Conservation (phyloP, 106 monocot genomes). For the Acorus calamus region DNA sequence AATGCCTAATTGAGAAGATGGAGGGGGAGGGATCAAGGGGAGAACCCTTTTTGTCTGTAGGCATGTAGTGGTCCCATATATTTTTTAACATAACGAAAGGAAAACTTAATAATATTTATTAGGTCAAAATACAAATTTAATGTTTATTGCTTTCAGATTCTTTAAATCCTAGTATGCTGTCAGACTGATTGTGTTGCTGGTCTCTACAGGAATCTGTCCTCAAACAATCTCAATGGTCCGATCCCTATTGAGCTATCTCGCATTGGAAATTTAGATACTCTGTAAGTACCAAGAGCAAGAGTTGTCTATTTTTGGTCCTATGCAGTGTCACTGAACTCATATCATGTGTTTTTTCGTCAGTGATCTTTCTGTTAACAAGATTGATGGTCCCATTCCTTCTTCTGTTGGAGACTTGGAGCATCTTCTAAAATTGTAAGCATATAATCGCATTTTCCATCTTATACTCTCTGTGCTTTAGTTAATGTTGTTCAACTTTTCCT, state of each 20-base stretch:
- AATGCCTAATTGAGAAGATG: too few relatives aligned
- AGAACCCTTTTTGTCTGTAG: not conserved
- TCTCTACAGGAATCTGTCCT: slow-evolving; percentile 73
- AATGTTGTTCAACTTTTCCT: not conserved
- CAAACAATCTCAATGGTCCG: slow-evolving; percentile 65
- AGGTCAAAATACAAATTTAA: too few relatives aligned
- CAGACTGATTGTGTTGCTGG: too few relatives aligned
- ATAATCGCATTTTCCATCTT: not conserved
- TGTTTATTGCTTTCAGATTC: too few relatives aligned
- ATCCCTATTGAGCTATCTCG: slow-evolving; percentile 71
- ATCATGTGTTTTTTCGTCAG: slow-evolving; percentile 25
- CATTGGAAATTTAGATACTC: slow-evolving; percentile 84
- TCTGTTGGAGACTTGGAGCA: slow-evolving; percentile 94
- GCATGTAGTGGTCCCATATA: too few relatives aligned
- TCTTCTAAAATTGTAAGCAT: slow-evolving; percentile 76
- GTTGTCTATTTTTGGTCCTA: not conserved
- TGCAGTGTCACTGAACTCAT: too few relatives aligned
- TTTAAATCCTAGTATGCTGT: too few relatives aligned
- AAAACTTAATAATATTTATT: too few relatives aligned
- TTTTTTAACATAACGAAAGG: not conserved
- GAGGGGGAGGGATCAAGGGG: too few relatives aligned
- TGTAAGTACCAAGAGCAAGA: slow-evolving; percentile 33
- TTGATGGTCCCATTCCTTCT: slow-evolving; percentile 49
- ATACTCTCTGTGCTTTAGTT: not conserved
- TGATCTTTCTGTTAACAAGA: slow-evolving; percentile 26